Evolutionary conservation across 306 rosid genomes (phyloP).

Genomic region (Myrica gale): DNA sequence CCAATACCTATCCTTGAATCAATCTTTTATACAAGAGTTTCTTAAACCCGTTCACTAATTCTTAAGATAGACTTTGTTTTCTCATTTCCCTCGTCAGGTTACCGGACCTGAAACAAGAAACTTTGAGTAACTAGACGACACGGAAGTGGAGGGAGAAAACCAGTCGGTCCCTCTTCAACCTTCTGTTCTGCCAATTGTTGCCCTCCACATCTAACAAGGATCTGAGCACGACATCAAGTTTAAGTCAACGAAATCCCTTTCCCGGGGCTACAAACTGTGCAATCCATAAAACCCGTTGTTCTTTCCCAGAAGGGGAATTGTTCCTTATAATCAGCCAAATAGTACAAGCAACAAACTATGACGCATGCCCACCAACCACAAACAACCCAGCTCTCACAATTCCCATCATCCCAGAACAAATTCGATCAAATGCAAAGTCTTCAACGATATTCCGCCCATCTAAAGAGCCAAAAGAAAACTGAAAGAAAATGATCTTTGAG

Average conservation of each 20-base stretch:
- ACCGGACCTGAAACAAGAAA: background rate
- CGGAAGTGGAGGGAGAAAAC: background rate
- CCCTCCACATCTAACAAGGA: background rate
- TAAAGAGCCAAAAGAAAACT: background rate
- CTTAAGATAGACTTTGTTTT: too few relatives aligned
- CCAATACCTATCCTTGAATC: too few relatives aligned
- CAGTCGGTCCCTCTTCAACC: background rate
- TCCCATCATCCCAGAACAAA: conserved; percentile 7
- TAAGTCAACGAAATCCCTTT: background rate
- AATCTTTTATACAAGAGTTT: too few relatives aligned
- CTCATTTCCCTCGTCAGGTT: too few relatives aligned
- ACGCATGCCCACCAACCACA: conserved; percentile 7
- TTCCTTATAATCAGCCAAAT: background rate
- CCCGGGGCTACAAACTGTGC: background rate
- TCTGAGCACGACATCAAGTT: background rate
- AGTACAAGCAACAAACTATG: background rate
- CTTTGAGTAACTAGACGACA: background rate
- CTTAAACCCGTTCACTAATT: too few relatives aligned
- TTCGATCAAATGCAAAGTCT: conserved; percentile 8
- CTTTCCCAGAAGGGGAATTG: background rate
- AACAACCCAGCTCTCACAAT: conserved; percentile 4
- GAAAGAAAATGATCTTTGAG: background rate
- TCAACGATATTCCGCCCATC: conserved; percentile 1
- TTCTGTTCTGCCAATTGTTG: background rate
- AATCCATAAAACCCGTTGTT: background rate